phyloP scores from a whole-genome alignment of 2,329 filamentous ascomycete genomes.

The Drechslerella coelobrocha region DNA sequence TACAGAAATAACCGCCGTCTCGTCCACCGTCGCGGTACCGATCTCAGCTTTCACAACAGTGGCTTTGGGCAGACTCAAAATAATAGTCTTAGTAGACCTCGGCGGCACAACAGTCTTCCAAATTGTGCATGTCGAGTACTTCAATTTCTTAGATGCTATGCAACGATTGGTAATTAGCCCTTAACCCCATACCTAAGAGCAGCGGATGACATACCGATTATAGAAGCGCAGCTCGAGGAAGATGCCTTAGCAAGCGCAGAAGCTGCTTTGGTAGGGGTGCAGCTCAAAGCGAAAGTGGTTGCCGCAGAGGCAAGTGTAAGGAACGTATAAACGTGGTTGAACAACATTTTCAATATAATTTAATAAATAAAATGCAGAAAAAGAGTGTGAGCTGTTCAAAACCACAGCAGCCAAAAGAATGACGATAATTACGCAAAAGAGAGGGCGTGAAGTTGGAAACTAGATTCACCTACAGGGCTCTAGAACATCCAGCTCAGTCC shows the following conservation, averaged over 20 bases:
- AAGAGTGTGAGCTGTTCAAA: constrained; percentile 1
- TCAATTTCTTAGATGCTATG: constrained; percentile 29
- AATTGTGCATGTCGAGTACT: constrained; percentile 32
- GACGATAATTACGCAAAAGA: background rate
- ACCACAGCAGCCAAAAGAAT: constrained; percentile 20
- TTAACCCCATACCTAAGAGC: background rate
- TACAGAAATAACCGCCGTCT: constrained; percentile 23
- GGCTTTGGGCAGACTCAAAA: constrained; percentile 10
- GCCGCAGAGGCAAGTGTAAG: constrained; percentile 22
- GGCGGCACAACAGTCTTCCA: constrained; percentile 21
- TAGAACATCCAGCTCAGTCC: background rate
- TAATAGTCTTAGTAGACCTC: constrained; percentile 22
- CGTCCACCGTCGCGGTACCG: constrained; percentile 7
- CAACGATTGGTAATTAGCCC: background rate
- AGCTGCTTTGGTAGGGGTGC: constrained; percentile 17
- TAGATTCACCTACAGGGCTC: background rate
- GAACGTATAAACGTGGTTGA: constrained; percentile 29
- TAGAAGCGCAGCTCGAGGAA: constrained; percentile 21
- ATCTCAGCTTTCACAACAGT: constrained; percentile 12
- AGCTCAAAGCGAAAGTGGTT: constrained; percentile 22
- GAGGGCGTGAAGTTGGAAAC: background rate
- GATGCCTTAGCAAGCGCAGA: constrained; percentile 16
- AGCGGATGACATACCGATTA: constrained; percentile 15
- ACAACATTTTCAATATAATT: constrained; percentile 25
- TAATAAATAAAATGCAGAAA: background rate